Evolutionary conservation across 352 stramenopile species (phyloP).

Genomic region (Globisporangium perplexum): DNA sequence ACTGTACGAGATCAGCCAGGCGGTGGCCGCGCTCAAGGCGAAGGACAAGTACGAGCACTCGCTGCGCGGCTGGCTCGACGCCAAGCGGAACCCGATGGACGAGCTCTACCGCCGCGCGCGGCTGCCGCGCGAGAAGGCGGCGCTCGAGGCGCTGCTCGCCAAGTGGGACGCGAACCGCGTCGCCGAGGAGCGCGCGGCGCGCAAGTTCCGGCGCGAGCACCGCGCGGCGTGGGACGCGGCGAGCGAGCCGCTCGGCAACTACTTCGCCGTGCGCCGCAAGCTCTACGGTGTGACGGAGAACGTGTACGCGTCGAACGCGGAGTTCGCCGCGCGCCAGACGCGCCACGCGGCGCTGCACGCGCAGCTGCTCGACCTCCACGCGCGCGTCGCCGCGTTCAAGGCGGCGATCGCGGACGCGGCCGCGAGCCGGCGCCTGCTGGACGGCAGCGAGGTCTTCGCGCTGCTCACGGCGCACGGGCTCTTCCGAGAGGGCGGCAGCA

Average conservation of each 20-base stretch:
- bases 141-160: conserved; percentile 32
- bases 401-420: conserved; percentile 33
- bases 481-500: conserved; percentile 16
- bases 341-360: conserved; percentile 22
- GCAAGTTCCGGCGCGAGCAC: conserved; percentile 37
- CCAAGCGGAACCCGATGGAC: conserved; percentile 58
- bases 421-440: conserved; percentile 38
- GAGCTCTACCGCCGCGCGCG: conserved; percentile 54
- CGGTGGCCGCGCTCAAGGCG: conserved; percentile 39
- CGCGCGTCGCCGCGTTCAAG: conserved; percentile 31
- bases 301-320: conserved; percentile 54
- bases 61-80: conserved; percentile 38
- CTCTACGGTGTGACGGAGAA: conserved; percentile 69
- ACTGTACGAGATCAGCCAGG: conserved; percentile 53
- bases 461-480: conserved; percentile 36
- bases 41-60: conserved; percentile 56
- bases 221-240: conserved; percentile 20
- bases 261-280: conserved; percentile 32
- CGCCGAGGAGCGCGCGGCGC: conserved; percentile 36
- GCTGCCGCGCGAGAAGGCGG: conserved; percentile 34
- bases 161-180: conserved; percentile 45
- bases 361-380: conserved; percentile 30
- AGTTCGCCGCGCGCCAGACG: conserved; percentile 29
- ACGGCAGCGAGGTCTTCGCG: conserved; percentile 44
- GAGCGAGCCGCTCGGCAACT: conserved; percentile 39